These are phyloP conservation scores for Erigeron canadensis DNA, from an alignment of 129 eudicot genomes.

Conservation along the genomic window DNA sequence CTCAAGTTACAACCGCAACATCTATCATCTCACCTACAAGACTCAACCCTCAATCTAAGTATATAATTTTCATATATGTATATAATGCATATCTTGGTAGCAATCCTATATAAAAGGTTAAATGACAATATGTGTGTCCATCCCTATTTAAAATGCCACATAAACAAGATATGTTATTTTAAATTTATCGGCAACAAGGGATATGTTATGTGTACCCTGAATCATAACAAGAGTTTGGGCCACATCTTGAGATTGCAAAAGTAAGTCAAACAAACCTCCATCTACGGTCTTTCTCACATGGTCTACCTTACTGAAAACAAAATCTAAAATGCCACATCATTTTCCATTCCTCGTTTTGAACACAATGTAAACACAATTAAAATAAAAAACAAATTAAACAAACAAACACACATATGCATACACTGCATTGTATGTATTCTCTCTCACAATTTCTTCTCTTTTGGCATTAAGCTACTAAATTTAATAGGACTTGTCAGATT, in stretches of 20 bases:
- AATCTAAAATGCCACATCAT: conserved; percentile 27
- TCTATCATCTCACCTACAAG: no score
- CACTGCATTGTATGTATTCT: conserved; percentile 31
- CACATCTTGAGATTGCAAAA: neutral
- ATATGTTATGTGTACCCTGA: no score
- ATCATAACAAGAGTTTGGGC: no score
- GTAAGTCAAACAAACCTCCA: conserved; percentile 11
- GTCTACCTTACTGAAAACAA: conserved; percentile 19
- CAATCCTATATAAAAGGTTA: no score
- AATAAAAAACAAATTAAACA: conserved; percentile 12
- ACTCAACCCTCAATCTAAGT: no score
- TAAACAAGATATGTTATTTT: no score
- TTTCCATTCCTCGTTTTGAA: conserved; percentile 15
- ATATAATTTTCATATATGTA: no score
- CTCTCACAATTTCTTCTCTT: conserved; percentile 42
- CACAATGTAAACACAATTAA: conserved; percentile 1
- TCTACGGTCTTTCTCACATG: conserved; percentile 20
- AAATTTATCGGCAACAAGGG: no score
- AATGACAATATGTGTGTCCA: no score
- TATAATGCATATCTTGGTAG: no score
- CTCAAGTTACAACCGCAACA: no score
- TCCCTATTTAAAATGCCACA: no score
- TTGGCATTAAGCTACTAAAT: conserved; percentile 35
- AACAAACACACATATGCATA: neutral
- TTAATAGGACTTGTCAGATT: conserved; percentile 30